phyloP scores from a whole-genome alignment of 768 basidiomycete species.

The Suillus subalutaceus region DNA sequence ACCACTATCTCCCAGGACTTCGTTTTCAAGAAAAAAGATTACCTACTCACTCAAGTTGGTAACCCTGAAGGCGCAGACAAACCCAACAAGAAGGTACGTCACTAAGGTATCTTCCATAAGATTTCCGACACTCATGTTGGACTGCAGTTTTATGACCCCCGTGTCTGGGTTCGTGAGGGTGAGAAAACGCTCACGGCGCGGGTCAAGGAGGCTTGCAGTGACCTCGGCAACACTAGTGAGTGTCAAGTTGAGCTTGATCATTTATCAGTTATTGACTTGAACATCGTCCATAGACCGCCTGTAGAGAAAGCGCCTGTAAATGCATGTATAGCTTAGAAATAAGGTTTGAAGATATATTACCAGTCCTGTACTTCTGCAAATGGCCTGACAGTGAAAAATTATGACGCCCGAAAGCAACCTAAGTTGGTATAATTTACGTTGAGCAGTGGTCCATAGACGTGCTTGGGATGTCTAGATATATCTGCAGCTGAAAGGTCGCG shows the following conservation, averaged over 20 bases:
- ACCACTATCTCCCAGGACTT: constrained; percentile 63
- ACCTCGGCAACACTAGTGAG: constrained; percentile 75
- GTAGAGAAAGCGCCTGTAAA: background rate
- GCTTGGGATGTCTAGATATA: background rate
- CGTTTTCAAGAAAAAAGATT: constrained; percentile 81
- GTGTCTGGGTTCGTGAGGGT: constrained; percentile 98
- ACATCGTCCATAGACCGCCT: constrained; percentile 28
- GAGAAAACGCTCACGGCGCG: constrained; percentile 89
- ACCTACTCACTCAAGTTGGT: constrained; percentile 89
- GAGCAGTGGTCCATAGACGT: background rate
- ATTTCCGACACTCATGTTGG: constrained; percentile 8
- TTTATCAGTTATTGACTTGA: background rate
- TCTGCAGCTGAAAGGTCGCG: background rate
- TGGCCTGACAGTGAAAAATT: background rate
- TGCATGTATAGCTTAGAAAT: background rate
- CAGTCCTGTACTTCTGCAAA: background rate
- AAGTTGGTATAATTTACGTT: background rate
- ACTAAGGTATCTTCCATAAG: background rate
- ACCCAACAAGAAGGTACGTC: constrained; percentile 94
- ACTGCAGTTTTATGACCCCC: constrained; percentile 84
- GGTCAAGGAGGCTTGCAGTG: constrained; percentile 91
- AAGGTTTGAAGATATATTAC: background rate
- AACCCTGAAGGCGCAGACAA: constrained; percentile 97
- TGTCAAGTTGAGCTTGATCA: constrained; percentile 13
- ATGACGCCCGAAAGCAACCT: background rate